Evolutionary conservation across 495 filamentous ascomycete species (phyloP).

Genomic region (Xylaria telfairii): DNA sequence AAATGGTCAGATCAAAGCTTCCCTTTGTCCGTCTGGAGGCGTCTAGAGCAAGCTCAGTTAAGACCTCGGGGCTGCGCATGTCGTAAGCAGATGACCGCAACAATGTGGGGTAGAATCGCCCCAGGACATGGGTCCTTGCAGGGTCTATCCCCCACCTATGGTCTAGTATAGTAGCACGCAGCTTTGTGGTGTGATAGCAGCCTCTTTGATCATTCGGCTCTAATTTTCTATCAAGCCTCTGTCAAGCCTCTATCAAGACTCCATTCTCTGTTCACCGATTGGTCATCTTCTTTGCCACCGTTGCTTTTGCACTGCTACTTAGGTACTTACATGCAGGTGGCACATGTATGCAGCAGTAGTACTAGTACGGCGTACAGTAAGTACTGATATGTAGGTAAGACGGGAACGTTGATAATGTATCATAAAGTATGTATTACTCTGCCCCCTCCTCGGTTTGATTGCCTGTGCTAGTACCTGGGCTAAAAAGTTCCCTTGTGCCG

Average conservation of each 20-base stretch:
- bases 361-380: neutral
- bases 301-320: neutral
- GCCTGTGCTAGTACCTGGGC: neutral
- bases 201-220: neutral
- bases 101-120: constrained; percentile 15
- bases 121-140: constrained; percentile 1
- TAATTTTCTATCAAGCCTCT: neutral
- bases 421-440: neutral
- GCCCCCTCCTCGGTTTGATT: neutral
- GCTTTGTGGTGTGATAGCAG: neutral
- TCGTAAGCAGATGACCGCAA: constrained; percentile 18
- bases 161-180: neutral
- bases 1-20: constrained; percentile 11
- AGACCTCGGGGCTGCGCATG: neutral
- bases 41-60: neutral
- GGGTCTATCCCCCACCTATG: neutral
- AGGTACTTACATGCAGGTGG: too few species aligned
- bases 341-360: too few species aligned
- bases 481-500: constrained; percentile 22
- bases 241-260: neutral
- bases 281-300: neutral
- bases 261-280: neutral
- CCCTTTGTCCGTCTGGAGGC: constrained; percentile 22
- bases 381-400: too few species aligned
- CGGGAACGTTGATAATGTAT: neutral